Percentiles rank a stretch among this genome's conserved stretches.
Conservation (phyloP, 2,329 filamentous ascomycete species). For the Talaromyces sp. region DNA sequence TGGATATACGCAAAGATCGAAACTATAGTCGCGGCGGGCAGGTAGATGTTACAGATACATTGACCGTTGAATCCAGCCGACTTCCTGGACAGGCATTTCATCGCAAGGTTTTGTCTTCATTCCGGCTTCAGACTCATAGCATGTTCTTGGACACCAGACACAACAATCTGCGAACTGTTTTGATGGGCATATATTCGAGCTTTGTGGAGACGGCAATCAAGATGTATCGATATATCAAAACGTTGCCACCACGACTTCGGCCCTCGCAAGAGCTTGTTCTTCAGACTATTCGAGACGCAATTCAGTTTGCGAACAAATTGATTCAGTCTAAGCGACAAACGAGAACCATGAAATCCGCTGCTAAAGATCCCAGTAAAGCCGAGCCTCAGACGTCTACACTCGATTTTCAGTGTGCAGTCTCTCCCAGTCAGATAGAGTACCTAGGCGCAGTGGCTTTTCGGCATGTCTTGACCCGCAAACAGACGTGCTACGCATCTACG, state of each 20-base stretch:
- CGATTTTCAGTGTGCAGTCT: conserved; percentile 58
- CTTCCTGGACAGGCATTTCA: conserved; percentile 74
- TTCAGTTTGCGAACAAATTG: conserved; percentile 63
- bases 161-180: conserved; percentile 68
- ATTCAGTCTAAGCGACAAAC: conserved; percentile 55
- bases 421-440: conserved; percentile 60
- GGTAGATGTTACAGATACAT: conserved; percentile 62
- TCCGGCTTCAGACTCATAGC: conserved; percentile 78
- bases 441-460: conserved; percentile 70
- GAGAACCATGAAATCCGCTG: conserved; percentile 24
- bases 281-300: conserved; percentile 63
- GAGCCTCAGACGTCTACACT: background rate
- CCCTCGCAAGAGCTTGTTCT: conserved; percentile 62
- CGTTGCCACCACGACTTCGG: conserved; percentile 54
- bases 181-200: conserved; percentile 71
- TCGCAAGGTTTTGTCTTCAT: conserved; percentile 69
- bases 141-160: conserved; percentile 59
- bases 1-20: conserved; percentile 72
- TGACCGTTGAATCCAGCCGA: conserved; percentile 75
- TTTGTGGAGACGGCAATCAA: conserved; percentile 79
- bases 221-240: conserved; percentile 60
- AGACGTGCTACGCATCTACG: conserved; percentile 65
- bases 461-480: conserved; percentile 66
- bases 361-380: too few species aligned
- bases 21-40: conserved; percentile 55